Conservation (phyloP, 2,329 filamentous ascomycete genomes). For the Thielaviopsis ethacetica region DNA sequence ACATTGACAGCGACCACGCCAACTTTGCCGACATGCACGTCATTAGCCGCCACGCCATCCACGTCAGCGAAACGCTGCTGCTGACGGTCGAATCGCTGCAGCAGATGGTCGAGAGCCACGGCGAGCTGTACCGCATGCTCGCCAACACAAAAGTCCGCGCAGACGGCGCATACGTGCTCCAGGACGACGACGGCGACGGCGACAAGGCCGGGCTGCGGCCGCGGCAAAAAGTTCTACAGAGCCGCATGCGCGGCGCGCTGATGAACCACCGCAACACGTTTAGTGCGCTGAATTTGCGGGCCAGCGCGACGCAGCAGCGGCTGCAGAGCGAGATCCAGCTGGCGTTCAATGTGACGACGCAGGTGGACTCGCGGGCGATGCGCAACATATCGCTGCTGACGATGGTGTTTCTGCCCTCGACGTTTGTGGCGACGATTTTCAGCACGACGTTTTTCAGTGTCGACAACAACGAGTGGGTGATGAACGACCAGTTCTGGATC, state of each 20-base stretch:
- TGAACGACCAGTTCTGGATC: conserved; percentile 4
- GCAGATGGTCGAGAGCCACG: not conserved
- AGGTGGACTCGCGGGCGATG: conserved; percentile 9
- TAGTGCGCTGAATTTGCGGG: not conserved
- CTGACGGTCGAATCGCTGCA: not conserved
- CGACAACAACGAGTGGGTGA: not conserved
- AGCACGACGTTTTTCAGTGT: conserved; percentile 5
- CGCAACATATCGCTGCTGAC: conserved; percentile 11
- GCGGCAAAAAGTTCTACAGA: not conserved
- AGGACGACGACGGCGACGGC: not conserved
- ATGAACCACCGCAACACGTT: not conserved
- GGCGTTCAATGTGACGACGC: conserved; percentile 2
- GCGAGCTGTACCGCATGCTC: not conserved
- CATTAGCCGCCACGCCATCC: not conserved
- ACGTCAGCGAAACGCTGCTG: not conserved
- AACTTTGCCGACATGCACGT: not conserved
- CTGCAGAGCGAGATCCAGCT: conserved; percentile 1
- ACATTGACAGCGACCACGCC: not conserved
- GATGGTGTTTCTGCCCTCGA: conserved; percentile 11
- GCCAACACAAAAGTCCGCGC: not conserved
- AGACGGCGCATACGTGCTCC: not conserved
- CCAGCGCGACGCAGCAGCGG: not conserved
- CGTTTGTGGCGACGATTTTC: conserved; percentile 10
- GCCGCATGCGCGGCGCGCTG: not conserved
- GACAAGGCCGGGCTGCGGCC: not conserved